A percentile compares a stretch with the other conserved stretches of the same genome.
Evolutionary conservation across 306 rosid genomes (phyloP).

Genomic region (Corylus heterophylla): DNA sequence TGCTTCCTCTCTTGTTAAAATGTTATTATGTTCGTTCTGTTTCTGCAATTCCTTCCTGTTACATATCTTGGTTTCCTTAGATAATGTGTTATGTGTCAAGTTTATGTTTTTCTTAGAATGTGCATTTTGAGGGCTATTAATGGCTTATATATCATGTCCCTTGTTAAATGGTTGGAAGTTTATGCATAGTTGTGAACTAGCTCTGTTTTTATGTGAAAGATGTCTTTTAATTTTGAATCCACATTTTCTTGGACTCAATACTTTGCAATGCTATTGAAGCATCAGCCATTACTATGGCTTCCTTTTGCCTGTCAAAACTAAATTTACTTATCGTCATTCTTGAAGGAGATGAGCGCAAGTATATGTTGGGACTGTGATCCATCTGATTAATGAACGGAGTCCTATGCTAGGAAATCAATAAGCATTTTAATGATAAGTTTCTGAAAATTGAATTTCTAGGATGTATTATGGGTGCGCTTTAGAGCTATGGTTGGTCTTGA

Average conservation of each 20-base stretch:
- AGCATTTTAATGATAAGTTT: not conserved
- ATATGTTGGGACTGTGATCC: not conserved
- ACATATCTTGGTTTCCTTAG: not conserved
- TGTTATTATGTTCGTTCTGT: not conserved
- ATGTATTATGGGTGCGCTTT: conserved; percentile 6
- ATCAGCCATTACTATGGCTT: not conserved
- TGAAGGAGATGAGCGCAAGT: not conserved
- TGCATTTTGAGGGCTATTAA: conserved; percentile 3
- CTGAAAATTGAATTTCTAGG: conserved; percentile 1
- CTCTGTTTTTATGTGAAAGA: conserved; percentile 1
- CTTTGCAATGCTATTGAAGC: not conserved
- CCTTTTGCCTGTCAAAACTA: not conserved
- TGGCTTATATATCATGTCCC: conserved; percentile 2
- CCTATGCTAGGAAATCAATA: not conserved
- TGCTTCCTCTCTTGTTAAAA: not conserved
- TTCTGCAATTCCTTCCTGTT: not conserved
- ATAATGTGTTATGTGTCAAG: not conserved
- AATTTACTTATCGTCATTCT: not conserved
- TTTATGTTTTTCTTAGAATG: not conserved
- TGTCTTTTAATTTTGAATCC: not conserved
- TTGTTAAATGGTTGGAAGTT: not conserved
- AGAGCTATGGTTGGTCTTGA: conserved; percentile 14
- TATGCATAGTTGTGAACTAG: conserved; percentile 11
- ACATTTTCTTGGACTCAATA: not conserved
- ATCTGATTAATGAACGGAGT: conserved; percentile 6